Conservation (phyloP, 2,329 filamentous ascomycete species). For the Tolypocladium tundrense region DNA sequence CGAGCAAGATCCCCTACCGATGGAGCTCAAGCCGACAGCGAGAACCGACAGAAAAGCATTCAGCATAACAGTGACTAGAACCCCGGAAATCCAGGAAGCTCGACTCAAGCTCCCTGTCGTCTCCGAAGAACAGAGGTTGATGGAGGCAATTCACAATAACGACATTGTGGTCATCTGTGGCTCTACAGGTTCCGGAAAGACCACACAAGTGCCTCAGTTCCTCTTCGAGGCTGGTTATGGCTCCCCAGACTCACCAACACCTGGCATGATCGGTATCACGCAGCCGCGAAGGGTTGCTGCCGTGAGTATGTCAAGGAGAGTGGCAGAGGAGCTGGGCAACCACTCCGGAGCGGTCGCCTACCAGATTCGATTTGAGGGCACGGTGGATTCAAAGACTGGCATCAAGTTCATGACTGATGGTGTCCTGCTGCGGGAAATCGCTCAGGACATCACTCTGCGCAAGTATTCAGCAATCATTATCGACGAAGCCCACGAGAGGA, state of each 20-base stretch:
- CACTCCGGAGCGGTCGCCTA: slow-evolving; percentile 74
- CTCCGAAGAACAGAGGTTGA: slow-evolving; percentile 90
- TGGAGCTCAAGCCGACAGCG: slow-evolving; percentile 51
- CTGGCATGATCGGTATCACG: slow-evolving; percentile 89
- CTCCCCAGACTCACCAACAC: slow-evolving; percentile 63
- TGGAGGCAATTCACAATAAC: slow-evolving; percentile 94
- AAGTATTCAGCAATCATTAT: slow-evolving; percentile 94
- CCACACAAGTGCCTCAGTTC: slow-evolving; percentile 94
- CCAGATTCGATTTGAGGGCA: slow-evolving; percentile 91
- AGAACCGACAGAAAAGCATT: slow-evolving; percentile 61
- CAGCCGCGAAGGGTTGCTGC: slow-evolving; percentile 92
- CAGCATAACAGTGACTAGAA: slow-evolving; percentile 60
- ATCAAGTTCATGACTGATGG: slow-evolving; percentile 99
- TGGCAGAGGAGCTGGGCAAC: slow-evolving; percentile 73
- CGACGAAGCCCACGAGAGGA: slow-evolving; percentile 94
- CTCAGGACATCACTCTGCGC: slow-evolving; percentile 74
- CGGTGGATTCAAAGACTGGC: slow-evolving; percentile 66
- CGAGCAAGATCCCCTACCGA: slow-evolving; percentile 62
- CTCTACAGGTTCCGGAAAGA: slow-evolving; percentile 93
- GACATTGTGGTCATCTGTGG: slow-evolving; percentile 86
- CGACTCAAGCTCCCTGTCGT: slow-evolving; percentile 80
- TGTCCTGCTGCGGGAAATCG: slow-evolving; percentile 83
- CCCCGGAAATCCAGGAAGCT: slow-evolving; percentile 64
- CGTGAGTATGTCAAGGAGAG: slow-evolving; percentile 92
- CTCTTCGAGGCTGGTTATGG: slow-evolving; percentile 91